Percentiles rank a stretch among this genome's conserved stretches.
phyloP scores from a whole-genome alignment of 352 stramenopile species.

The Pythium biforme region DNA sequence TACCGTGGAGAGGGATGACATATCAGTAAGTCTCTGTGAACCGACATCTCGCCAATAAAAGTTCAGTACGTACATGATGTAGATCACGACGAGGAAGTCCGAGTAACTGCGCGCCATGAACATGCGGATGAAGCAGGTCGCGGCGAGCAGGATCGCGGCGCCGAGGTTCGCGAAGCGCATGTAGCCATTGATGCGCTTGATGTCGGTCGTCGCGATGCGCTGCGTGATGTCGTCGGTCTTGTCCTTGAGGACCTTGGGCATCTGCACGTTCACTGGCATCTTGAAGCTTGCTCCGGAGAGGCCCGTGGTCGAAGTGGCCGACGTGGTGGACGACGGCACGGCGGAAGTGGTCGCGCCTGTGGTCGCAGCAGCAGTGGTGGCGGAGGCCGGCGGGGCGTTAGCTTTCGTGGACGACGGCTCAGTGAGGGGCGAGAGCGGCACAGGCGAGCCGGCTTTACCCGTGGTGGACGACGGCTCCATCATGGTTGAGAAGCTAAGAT shows the following conservation, averaged over 20 bases:
- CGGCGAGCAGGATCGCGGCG: slow-evolving; percentile 50
- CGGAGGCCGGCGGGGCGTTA: slow-evolving; percentile 14
- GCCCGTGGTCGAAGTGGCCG: slow-evolving; percentile 43
- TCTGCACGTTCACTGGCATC: slow-evolving; percentile 34
- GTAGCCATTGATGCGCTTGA: slow-evolving; percentile 84
- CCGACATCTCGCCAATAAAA: not conserved
- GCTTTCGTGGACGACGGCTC: slow-evolving; percentile 13
- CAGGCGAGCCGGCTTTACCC: slow-evolving; percentile 18
- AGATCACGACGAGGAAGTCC: slow-evolving; percentile 82
- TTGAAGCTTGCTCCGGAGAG: slow-evolving; percentile 32
- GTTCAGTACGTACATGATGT: slow-evolving; percentile 62
- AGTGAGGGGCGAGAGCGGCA: slow-evolving; percentile 5
- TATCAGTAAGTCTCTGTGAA: not conserved
- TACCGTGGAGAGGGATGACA: not conserved
- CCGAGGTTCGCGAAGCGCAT: slow-evolving; percentile 82
- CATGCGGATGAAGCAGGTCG: slow-evolving; percentile 79
- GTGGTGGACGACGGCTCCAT: slow-evolving; percentile 26
- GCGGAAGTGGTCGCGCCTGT: slow-evolving; percentile 13
- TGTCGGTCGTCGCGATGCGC: slow-evolving; percentile 75
- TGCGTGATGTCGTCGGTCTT: slow-evolving; percentile 68
- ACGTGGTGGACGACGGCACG: slow-evolving; percentile 17
- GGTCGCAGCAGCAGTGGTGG: slow-evolving; percentile 15
- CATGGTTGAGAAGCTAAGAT: slow-evolving; percentile 16
- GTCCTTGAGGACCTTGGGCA: slow-evolving; percentile 54
- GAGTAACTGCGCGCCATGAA: slow-evolving; percentile 75